Evolutionary conservation across 169 alveolate species (phyloP), one percentile per base, ranked within the genome.

Genomic region (Plasmodium coatneyi): DNA sequence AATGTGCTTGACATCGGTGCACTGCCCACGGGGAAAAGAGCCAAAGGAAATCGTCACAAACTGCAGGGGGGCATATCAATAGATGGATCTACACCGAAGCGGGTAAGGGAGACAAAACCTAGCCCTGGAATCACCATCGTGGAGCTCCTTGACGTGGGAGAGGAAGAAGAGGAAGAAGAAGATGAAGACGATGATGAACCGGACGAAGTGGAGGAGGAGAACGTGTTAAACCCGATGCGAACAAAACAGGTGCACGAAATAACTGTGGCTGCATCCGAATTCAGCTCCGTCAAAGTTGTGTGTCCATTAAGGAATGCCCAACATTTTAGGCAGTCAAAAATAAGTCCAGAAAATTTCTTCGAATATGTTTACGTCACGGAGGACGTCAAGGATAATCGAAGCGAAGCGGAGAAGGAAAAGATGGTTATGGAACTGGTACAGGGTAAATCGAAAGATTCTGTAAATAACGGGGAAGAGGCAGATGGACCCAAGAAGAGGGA

Each of bases 341-440:
- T 89, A 6, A 80, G 82, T 2, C 94, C 94, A 7, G 94, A 78
- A 66, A 89, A 89, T 46, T 89, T 89, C 81, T 89, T 89, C 71
- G 94, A 89, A 10, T 79, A 89, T 89, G 94, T 89, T 5, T 78
- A 79, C 16, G 90, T 89, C 14, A 22, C 14, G 36, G 83, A 78
- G 28, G 16, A 28, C 6, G 4, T 14, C 14, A 89, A 79, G 60
- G 71, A 52, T 6, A 34, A 66, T 28, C 54, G 32, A 1, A 49
- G 72, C 12, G 14, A 10, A 16, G 82, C 16, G 30, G 41, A 78
- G 56, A 46, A 86, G 0, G 86, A 86, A 30, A 74, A 28, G 16
- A 16, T 82, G 3, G 16, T 82, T 3, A 82, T 28, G 14, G 76
- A 30, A 9, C 22, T 82, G 25, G 80, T 82, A 12, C 74, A 82